Base-by-base conservation (phyloP, 106 monocot genomes). In the Posidonia australis region DNA sequence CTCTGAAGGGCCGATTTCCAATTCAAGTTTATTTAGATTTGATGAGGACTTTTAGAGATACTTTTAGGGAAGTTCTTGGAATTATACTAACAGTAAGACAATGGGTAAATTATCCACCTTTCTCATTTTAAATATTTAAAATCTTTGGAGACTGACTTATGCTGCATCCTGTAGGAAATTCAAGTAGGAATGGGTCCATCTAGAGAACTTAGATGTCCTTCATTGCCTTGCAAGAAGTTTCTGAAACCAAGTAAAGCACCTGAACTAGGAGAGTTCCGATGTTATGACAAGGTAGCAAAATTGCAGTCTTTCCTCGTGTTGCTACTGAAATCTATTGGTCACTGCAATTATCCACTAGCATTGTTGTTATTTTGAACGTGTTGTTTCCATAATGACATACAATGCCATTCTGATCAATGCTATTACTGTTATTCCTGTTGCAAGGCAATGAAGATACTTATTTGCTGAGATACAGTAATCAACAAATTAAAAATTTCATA, bases 101-200 rank as follows among this genome's bases (percentile, higher is more conserved):
- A 14, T n/a, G 10, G 18, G 26, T 16, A 47, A 36, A 22, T 51
- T 13, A 47, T 24, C 16, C n/a, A n/a, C n/a, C n/a, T n/a, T n/a
- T n/a, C n/a, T n/a, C n/a, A n/a, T n/a, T n/a, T n/a, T n/a, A n/a
- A n/a, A n/a, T n/a, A n/a, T n/a, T 23, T 21, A 23, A 65, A 22
- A n/a, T n/a, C 21, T 52, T n/a, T 45, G 19, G 3, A 7, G 20
- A 44, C 9, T 16, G 4, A 28, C n/a, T 51, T 21, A 20, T 24
- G 5, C 44, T 72, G 36, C 24, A 25, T 73, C 65, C 45, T 61
- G 19, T 51, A 89, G 88, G 84, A 89, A 82, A 68, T 89, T 66
- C 88, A 89, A 72, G 67, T 89, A 45, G 88, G 88, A 41, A 89
- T 89, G 88, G 88, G 88, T 17, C 88, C 88, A 53, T 79, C 74